A percentile compares a stretch with the other conserved stretches of the same genome.
These are phyloP conservation scores for Anisodus tanguticus DNA, from an alignment of 257 asterid species.

Conservation along the genomic window DNA sequence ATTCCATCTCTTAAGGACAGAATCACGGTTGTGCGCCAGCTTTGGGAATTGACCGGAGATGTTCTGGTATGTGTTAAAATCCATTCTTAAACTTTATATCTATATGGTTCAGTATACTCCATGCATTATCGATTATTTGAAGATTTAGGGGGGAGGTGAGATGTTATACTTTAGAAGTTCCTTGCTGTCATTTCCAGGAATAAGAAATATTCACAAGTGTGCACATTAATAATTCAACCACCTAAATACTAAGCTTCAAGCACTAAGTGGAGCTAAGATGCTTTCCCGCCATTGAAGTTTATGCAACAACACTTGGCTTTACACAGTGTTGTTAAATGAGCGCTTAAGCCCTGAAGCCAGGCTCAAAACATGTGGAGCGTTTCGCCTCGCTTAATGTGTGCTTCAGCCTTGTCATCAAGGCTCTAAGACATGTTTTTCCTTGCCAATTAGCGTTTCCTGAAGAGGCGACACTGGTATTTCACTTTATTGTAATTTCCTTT, in stretches of 20 bases:
- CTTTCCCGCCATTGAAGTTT: background rate
- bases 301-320: background rate
- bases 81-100: background rate
- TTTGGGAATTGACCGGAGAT: slow-evolving; percentile 88
- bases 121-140: background rate
- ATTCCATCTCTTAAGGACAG: slow-evolving; percentile 89
- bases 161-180: background rate
- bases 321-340: no score
- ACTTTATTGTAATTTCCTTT: no score
- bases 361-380: no score
- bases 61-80: slow-evolving; percentile 62
- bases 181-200: background rate
- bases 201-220: background rate
- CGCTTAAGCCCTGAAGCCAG: no score
- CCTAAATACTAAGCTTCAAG: background rate
- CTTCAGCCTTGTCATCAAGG: no score
- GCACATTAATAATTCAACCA: background rate
- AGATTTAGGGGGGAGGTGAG: background rate
- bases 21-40: slow-evolving; percentile 87
- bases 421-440: no score
- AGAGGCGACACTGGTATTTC: no score
- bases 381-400: no score
- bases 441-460: no score
- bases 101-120: background rate
- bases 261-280: background rate